A percentile compares a stretch with the other conserved stretches of the same genome.
Evolutionary conservation across 2,329 filamentous ascomycete species (phyloP).

Genomic region (Aureobasidium lini): DNA sequence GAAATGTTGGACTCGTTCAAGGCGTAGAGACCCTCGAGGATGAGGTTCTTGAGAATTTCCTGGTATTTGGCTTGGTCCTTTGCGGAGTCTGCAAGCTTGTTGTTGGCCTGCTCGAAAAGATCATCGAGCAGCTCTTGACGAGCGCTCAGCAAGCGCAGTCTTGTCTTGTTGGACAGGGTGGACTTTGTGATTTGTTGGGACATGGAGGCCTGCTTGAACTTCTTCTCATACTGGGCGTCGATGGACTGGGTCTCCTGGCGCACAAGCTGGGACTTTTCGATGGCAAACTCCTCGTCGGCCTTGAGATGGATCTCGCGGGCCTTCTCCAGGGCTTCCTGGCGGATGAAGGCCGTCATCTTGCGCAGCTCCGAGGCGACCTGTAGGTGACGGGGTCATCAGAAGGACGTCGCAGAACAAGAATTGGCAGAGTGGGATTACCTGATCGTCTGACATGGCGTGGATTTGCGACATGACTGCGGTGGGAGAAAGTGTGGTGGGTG

Average conservation of each 20-base stretch:
- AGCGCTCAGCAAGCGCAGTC: slow-evolving; percentile 77
- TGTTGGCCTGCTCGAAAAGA: slow-evolving; percentile 74
- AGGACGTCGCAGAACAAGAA: background rate
- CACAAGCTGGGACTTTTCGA: slow-evolving; percentile 98
- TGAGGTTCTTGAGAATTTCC: slow-evolving; percentile 65
- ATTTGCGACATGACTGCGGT: slow-evolving; percentile 73
- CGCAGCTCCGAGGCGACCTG: slow-evolving; percentile 96
- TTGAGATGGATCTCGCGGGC: slow-evolving; percentile 96
- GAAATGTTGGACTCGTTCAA: slow-evolving; percentile 71
- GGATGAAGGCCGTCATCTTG: slow-evolving; percentile 99
- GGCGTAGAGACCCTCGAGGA: slow-evolving; percentile 86
- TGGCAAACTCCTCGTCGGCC: slow-evolving; percentile 97
- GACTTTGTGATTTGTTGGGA: slow-evolving; percentile 97
- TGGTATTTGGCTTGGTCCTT: slow-evolving; percentile 70
- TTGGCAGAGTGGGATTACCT: slow-evolving; percentile 51
- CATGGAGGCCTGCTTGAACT: slow-evolving; percentile 98
- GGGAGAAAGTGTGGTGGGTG: background rate
- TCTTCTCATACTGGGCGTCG: slow-evolving; percentile 91
- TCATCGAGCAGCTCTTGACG: slow-evolving; percentile 85
- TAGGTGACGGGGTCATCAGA: slow-evolving; percentile 18
- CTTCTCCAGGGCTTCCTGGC: slow-evolving; percentile 95
- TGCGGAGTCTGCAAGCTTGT: slow-evolving; percentile 59
- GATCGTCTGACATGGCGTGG: slow-evolving; percentile 95
- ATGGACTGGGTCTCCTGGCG: slow-evolving; percentile 90
- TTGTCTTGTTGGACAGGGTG: slow-evolving; percentile 91